phyloP scores from a whole-genome alignment of 75 land plant genomes.

The Larix kaempferi region DNA sequence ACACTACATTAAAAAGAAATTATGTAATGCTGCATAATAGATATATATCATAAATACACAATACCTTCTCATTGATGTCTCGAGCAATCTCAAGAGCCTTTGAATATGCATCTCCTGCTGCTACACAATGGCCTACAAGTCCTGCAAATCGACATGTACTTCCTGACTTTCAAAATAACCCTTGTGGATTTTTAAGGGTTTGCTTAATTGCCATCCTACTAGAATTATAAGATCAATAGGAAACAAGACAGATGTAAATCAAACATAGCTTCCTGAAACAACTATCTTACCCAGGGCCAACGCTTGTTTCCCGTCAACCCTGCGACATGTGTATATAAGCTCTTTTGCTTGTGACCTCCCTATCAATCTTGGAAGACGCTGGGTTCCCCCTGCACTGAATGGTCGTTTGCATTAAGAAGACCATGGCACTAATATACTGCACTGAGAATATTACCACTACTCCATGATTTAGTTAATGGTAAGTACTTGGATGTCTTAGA shows the following conservation, averaged over 20 bases:
- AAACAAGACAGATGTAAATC: background rate
- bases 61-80: slow-evolving; percentile 80
- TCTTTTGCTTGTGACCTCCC: slow-evolving; percentile 91
- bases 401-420: background rate
- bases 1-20: background rate
- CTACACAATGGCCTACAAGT: slow-evolving; percentile 79
- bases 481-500: background rate
- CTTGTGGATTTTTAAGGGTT: background rate
- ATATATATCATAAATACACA: background rate
- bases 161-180: background rate
- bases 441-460: background rate
- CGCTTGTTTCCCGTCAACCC: slow-evolving; percentile 67
- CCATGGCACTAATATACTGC: background rate
- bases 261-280: slow-evolving; percentile 1
- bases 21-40: background rate
- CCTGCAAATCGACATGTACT: slow-evolving; percentile 40
- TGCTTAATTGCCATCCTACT: background rate
- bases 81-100: slow-evolving; percentile 91
- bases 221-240: background rate
- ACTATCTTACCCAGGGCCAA: slow-evolving; percentile 54
- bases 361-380: slow-evolving; percentile 85
- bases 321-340: slow-evolving; percentile 89
- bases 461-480: background rate
- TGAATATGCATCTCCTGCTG: slow-evolving; percentile 70
- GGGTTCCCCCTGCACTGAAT: slow-evolving; percentile 95